Percentiles rank a stretch among this genome's conserved stretches.
Conservation (phyloP, 768 basidiomycete species). For the Leccinellum rugosiceps region DNA sequence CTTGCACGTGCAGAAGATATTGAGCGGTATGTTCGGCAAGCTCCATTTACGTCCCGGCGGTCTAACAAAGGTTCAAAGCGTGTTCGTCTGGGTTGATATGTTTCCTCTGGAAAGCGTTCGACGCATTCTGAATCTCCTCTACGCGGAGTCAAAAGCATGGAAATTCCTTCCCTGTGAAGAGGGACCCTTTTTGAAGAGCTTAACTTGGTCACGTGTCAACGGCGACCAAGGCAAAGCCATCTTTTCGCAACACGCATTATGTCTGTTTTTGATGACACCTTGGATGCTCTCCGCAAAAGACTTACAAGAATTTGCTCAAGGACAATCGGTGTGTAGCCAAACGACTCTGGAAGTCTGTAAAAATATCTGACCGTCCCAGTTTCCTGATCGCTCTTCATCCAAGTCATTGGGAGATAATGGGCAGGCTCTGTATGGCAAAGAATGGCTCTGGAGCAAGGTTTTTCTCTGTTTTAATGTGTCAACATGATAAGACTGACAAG, state of each 20-base stretch:
- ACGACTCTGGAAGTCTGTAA: not conserved
- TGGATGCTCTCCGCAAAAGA: constrained; percentile 37
- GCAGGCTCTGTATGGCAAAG: constrained; percentile 31
- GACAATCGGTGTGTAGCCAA: constrained; percentile 18
- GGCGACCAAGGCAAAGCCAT: constrained; percentile 12
- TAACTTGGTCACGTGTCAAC: constrained; percentile 25
- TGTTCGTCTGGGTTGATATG: constrained; percentile 48
- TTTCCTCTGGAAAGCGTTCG: constrained; percentile 52
- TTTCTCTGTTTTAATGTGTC: not conserved
- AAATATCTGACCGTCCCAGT: constrained; percentile 11
- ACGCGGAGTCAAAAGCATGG: constrained; percentile 29
- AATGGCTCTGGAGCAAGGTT: constrained; percentile 58
- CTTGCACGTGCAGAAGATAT: constrained; percentile 41
- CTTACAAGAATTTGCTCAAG: constrained; percentile 31
- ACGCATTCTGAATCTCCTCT: constrained; percentile 35
- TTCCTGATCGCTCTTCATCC: constrained; percentile 16
- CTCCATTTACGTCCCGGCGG: not conserved
- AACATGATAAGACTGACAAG: constrained; percentile 5
- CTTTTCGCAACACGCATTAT: constrained; percentile 17
- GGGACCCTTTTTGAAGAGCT: constrained; percentile 22
- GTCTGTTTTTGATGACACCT: constrained; percentile 37
- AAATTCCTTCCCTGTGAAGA: constrained; percentile 25
- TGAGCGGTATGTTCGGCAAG: constrained; percentile 35
- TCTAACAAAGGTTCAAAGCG: constrained; percentile 28
- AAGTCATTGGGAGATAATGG: constrained; percentile 2